Evolutionary conservation across 371 early-diverging fungal species (phyloP).

Genomic region (Cokeromyces recurvatus): DNA sequence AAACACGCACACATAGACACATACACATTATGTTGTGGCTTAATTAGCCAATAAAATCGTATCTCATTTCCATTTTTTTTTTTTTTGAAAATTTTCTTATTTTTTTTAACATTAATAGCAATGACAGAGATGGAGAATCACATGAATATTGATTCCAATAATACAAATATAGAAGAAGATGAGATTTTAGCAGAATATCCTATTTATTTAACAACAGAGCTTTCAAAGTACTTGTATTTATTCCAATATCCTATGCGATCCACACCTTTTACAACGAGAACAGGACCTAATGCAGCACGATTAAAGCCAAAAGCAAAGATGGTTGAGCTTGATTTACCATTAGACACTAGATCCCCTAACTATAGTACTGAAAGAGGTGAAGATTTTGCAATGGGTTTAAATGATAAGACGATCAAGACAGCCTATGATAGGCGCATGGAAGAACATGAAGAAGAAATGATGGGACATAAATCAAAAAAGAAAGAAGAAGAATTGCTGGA

Average conservation of each 20-base stretch:
- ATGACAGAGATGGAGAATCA: too few species aligned
- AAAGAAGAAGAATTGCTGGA: constrained; percentile 61
- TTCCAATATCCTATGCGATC: constrained; percentile 83
- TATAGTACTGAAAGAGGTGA: constrained; percentile 79
- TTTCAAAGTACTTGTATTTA: constrained; percentile 68
- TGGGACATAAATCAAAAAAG: constrained; percentile 22
- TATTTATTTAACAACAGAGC: constrained; percentile 66
- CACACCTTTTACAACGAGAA: constrained; percentile 38
- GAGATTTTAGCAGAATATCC: constrained; percentile 74
- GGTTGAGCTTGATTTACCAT: constrained; percentile 83
- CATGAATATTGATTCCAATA: constrained; percentile 9
- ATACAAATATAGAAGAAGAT: too few species aligned
- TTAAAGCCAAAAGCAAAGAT: constrained; percentile 76
- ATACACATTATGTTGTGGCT: too few species aligned
- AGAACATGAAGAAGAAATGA: constrained; percentile 43
- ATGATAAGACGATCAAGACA: constrained; percentile 65
- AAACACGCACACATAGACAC: too few species aligned
- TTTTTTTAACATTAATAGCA: too few species aligned
- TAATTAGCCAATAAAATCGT: too few species aligned
- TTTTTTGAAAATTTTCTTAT: background rate
- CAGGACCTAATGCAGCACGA: constrained; percentile 63
- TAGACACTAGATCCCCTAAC: constrained; percentile 63
- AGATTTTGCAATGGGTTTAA: constrained; percentile 74
- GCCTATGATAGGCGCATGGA: constrained; percentile 59
- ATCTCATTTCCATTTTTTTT: too few species aligned